Evolutionary conservation across 108 stramenopile species (phyloP), one percentile per base, ranked within the genome.

Genomic region (Pseudonitzschia multiseries): DNA sequence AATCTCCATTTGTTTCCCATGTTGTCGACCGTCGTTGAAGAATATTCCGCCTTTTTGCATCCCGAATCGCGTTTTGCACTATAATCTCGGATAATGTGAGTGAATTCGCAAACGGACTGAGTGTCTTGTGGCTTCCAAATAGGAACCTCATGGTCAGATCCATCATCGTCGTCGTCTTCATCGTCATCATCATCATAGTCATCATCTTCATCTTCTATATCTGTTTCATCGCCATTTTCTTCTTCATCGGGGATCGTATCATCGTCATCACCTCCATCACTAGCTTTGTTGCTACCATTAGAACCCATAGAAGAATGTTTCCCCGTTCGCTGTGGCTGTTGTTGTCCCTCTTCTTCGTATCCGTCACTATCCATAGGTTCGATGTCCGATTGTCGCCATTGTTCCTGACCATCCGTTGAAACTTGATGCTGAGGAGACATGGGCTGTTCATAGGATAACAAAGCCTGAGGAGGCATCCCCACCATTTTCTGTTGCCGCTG

Each of bases 21-120:
- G n/a, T 88, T 83, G 70, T 95, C 94, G 42, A 86, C 80, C 41
- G 86, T 93, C 18, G 83, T 91, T 40, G 74, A 69, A 4, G 87
- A 89, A 66, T 95, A 95, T 75, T 95, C 94, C 8, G 94, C 94
- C 71, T 95, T 95, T 71, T 95, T 95, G 67, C 94, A 95, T 6
- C 94, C 94, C 42, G 89, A 90, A 54, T 95, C 94, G 8, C 94
- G 85, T 71, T 95, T 95, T 56, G 83, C 75, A 36, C 89, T 78
- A 70, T 95, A 95, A 73, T 89, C 79, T 22, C 77, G 73, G 32
- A 95, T 95, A 57, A 76, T 88, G 70, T 92, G 87, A 20, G 89
- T 90, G 86, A 95, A 95, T 84, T 95, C 94, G 72, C 91, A 93
- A 12, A 88, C 91, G 29, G 90, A 86, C 51, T 88, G 89, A 54